Conservation (phyloP, 148 eudicot genomes). For the Rheum nobile region DNA sequence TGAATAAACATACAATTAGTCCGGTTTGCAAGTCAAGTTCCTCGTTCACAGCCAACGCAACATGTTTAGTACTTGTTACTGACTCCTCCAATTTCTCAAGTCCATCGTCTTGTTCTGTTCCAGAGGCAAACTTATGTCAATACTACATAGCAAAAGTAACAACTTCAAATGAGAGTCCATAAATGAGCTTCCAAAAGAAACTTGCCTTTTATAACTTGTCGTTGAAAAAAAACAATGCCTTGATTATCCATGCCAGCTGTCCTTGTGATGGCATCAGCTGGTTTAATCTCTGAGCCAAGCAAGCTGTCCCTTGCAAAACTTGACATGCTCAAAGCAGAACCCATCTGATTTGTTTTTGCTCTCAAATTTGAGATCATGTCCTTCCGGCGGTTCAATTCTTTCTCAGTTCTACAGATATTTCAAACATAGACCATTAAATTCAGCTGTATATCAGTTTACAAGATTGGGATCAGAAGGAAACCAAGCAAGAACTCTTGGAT, state of each 20-base stretch:
- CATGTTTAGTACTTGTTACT: constrained; percentile 80
- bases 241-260: constrained; percentile 61
- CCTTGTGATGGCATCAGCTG: constrained; percentile 73
- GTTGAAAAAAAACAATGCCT: constrained; percentile 77
- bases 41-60: constrained; percentile 90
- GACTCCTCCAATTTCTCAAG: constrained; percentile 84
- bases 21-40: constrained; percentile 81
- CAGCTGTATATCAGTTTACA: neutral
- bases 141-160: neutral
- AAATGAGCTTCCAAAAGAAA: constrained; percentile 7
- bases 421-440: neutral
- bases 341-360: constrained; percentile 81
- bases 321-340: constrained; percentile 79
- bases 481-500: too few species aligned
- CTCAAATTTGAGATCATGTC: constrained; percentile 71
- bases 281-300: constrained; percentile 71
- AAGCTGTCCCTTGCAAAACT: constrained; percentile 78
- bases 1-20: constrained; percentile 43
- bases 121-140: constrained; percentile 10
- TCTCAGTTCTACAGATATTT: constrained; percentile 45
- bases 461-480: neutral
- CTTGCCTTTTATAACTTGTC: constrained; percentile 86
- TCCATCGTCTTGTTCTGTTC: constrained; percentile 93
- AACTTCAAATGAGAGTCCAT: neutral
- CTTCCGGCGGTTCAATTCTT: constrained; percentile 68